Evolutionary conservation across 768 basidiomycete genomes (phyloP).

Genomic region (Hericium erinaceus): DNA sequence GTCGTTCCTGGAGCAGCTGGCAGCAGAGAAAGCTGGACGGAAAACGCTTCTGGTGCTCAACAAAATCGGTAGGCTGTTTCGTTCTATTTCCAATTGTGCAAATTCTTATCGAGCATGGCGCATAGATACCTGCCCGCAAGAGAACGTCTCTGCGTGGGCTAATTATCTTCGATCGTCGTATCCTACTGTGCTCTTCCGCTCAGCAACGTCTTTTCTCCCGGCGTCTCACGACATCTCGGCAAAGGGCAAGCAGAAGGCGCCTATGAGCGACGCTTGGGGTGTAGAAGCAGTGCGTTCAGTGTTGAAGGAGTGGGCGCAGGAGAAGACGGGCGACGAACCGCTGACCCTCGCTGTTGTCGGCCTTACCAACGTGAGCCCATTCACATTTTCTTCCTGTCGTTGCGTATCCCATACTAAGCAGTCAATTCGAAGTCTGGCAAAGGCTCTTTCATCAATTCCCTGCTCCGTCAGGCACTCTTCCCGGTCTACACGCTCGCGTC

Average conservation of each 20-base stretch:
- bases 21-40: conserved; percentile 32
- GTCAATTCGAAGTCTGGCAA: conserved; percentile 58
- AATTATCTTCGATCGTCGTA: conserved; percentile 46
- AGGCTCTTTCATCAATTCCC: conserved; percentile 76
- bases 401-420: background rate
- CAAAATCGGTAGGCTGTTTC: conserved; percentile 64
- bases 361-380: conserved; percentile 59
- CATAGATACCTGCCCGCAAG: conserved; percentile 72
- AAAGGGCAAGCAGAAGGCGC: conserved; percentile 36
- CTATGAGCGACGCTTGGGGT: conserved; percentile 53
- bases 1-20: conserved; percentile 47
- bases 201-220: conserved; percentile 60
- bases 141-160: conserved; percentile 65
- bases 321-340: conserved; percentile 38
- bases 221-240: conserved; percentile 11
- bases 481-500: conserved; percentile 46
- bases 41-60: conserved; percentile 64
- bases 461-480: conserved; percentile 42
- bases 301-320: conserved; percentile 37
- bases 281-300: conserved; percentile 38
- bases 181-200: conserved; percentile 65
- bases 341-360: conserved; percentile 75
- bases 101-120: background rate
- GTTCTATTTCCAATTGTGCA: background rate
- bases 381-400: background rate